A percentile compares a stretch with the other conserved stretches of the same genome.
Conservation (phyloP, 1,139 yeast species). For the Geotrichum histeridarum region DNA sequence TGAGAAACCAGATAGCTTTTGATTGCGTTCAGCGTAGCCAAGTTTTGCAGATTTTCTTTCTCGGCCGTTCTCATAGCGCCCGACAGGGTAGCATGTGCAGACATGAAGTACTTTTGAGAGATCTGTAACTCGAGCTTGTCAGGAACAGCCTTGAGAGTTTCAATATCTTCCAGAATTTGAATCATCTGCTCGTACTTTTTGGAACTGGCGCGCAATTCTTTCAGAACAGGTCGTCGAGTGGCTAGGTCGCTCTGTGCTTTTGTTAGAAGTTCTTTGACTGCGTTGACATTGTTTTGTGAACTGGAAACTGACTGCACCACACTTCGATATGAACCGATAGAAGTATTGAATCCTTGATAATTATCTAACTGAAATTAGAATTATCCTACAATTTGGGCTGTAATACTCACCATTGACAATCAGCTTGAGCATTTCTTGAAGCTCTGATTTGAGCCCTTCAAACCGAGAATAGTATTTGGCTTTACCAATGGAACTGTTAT, state of each 20-base stretch:
- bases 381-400: background rate
- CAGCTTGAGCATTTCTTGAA: slow-evolving; percentile 50
- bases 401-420: slow-evolving; percentile 56
- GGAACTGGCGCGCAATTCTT: slow-evolving; percentile 61
- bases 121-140: slow-evolving; percentile 60
- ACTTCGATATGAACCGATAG: slow-evolving; percentile 69
- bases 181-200: slow-evolving; percentile 63
- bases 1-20: slow-evolving; percentile 59
- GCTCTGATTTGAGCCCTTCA: slow-evolving; percentile 52
- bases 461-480: slow-evolving; percentile 63
- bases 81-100: slow-evolving; percentile 61
- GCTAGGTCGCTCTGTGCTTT: slow-evolving; percentile 50
- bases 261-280: slow-evolving; percentile 49
- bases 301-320: slow-evolving; percentile 53
- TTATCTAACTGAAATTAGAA: slow-evolving; percentile 36
- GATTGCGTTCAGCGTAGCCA: slow-evolving; percentile 56
- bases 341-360: slow-evolving; percentile 77
- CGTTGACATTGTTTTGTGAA: slow-evolving; percentile 52
- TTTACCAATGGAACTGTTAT: slow-evolving; percentile 81
- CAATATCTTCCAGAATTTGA: slow-evolving; percentile 66
- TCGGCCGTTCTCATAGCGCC: slow-evolving; percentile 55
- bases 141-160: slow-evolving; percentile 55
- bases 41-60: slow-evolving; percentile 54
- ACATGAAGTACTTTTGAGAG: slow-evolving; percentile 61
- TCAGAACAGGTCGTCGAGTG: slow-evolving; percentile 51